phyloP scores from a whole-genome alignment of 257 asterid genomes.

The Nicotiana paniculata region DNA sequence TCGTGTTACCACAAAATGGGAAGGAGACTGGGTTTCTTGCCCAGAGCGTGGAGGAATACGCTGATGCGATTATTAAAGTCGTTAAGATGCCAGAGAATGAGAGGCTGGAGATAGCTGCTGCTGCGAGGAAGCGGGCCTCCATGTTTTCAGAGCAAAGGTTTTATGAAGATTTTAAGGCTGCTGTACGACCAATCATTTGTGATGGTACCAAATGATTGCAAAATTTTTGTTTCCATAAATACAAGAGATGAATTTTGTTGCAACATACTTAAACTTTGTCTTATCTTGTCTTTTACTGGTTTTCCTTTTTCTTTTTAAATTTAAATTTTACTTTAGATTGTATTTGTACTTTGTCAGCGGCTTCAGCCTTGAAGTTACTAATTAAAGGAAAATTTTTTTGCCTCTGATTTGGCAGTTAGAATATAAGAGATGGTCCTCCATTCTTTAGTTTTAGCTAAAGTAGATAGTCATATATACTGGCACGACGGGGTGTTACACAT shows the following conservation, averaged over 20 bases:
- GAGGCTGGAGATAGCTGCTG: constrained; percentile 67
- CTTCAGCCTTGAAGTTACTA: neutral
- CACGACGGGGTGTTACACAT: neutral
- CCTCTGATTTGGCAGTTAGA: neutral
- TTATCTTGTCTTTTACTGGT: neutral
- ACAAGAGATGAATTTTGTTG: neutral
- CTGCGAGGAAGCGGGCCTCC: constrained; percentile 77
- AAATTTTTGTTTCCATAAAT: neutral
- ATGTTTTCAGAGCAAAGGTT: constrained; percentile 75
- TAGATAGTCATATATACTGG: neutral
- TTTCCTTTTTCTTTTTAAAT: neutral
- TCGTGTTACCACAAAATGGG: constrained; percentile 74
- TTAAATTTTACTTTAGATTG: neutral
- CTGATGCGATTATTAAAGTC: constrained; percentile 57
- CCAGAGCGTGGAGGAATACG: constrained; percentile 56
- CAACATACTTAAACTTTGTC: neutral
- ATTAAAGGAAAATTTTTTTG: neutral
- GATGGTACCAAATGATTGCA: constrained; percentile 14
- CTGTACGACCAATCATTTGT: constrained; percentile 42
- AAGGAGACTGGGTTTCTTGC: constrained; percentile 83
- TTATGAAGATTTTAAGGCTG: constrained; percentile 70
- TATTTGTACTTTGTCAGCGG: neutral
- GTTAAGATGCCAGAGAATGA: constrained; percentile 52
- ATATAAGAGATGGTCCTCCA: neutral
- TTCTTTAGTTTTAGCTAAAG: neutral